Evolutionary conservation across 805 yeast genomes (phyloP).

Genomic region (Candida pini): DNA sequence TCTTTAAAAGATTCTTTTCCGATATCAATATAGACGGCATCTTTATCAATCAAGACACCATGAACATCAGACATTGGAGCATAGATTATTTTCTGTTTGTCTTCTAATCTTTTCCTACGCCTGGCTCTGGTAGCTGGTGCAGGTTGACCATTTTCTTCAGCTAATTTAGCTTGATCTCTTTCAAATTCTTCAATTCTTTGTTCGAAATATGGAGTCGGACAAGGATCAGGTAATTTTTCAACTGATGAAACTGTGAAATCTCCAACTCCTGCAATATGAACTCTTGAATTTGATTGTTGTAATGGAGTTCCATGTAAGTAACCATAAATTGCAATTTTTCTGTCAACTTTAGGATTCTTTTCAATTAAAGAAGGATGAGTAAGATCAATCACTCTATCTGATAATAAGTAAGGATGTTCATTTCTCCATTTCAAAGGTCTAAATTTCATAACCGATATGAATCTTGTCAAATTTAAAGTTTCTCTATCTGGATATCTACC

Average conservation of each 20-base stretch:
- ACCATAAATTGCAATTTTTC: conserved; percentile 90
- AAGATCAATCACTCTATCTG: conserved; percentile 84
- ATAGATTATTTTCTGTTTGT: conserved; percentile 86
- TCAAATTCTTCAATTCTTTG: conserved; percentile 78
- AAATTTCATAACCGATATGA: conserved; percentile 95
- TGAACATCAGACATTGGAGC: conserved; percentile 99
- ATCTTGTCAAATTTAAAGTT: conserved; percentile 82
- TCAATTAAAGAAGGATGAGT: conserved; percentile 87
- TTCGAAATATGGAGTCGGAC: conserved; percentile 93
- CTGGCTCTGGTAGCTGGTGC: conserved; percentile 41
- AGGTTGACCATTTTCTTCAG: conserved; percentile 58
- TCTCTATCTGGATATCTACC: conserved; percentile 98
- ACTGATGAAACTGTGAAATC: conserved; percentile 71
- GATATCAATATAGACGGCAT: conserved; percentile 91
- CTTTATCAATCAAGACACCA: conserved; percentile 94
- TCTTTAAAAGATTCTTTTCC: conserved; percentile 34
- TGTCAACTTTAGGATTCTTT: conserved; percentile 73
- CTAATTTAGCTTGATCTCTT: conserved; percentile 63
- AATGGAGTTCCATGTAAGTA: conserved; percentile 92
- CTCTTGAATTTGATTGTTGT: conserved; percentile 58
- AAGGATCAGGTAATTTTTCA: conserved; percentile 95
- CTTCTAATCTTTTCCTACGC: conserved; percentile 88
- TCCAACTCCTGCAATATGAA: conserved; percentile 95
- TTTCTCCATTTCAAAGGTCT: conserved; percentile 99
- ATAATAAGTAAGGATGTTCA: conserved; percentile 91